Evolutionary conservation across 164 flowering plant species (phyloP), one percentile per base, ranked within the genome.

Genomic region (Stephania yunnanensis): DNA sequence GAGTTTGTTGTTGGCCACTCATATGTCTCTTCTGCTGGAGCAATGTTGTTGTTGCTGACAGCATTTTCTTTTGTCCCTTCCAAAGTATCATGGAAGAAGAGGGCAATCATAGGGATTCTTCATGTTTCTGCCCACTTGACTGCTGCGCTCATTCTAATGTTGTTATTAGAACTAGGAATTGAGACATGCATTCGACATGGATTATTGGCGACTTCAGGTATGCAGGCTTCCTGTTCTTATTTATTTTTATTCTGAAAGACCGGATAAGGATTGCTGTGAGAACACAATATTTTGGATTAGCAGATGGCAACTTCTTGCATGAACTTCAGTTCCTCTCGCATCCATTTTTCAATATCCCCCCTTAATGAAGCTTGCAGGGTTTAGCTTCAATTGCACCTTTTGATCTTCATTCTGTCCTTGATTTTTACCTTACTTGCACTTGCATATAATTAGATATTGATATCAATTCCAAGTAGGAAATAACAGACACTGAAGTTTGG

Each of bases 161-260:
- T 96, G 82, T 86, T 96, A 71, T 76, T 96, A 84, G 99, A 96
- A 85, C 72, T 96, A 81, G 99, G 97, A 68, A 77, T 96, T 63
- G 99, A 96, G 82, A 94, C 85, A 17, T 96, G 99, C 75, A 87
- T 96, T 69, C 88, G 88, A 77, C 97, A 96, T 87, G 83, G 86
- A 69, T 85, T 96, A 15, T 84, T 94, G 74, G 97, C 91, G 74
- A 92, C 98, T 68, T 90, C 95, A 83, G 99, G 99, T 91, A 52
- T 72, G 78, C 48, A 25, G 20, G 7, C 66, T 61, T 58, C 8
- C 66, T 25, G 9, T 61, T 25, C 25, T 25, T n/a, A 20, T 61
- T 61, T 61, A 19, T 61, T 19, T 61, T 61, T 61, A 5, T 61
- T 61, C 65, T 19, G 65, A 58, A n/a, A 61, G 66, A 61, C 25